Conservation (phyloP, 1,139 yeast genomes). For the Candida tetrigidarum region DNA sequence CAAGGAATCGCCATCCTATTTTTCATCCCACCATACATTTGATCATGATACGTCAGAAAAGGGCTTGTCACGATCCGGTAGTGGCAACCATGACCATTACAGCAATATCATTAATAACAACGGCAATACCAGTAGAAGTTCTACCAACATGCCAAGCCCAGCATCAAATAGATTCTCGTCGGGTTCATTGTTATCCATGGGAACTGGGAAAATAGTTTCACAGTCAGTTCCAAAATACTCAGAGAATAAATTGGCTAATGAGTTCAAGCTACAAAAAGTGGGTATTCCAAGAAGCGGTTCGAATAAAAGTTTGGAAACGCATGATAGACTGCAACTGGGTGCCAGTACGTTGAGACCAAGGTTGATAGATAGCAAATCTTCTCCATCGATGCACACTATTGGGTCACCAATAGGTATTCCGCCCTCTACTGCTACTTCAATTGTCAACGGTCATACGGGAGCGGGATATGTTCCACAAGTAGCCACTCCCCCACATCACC, state of each 20-base stretch:
- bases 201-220: constrained; percentile 46
- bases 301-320: constrained; percentile 12
- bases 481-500: constrained; percentile 8
- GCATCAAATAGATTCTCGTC: constrained; percentile 44
- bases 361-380: constrained; percentile 28
- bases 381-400: constrained; percentile 14
- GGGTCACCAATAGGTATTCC: constrained; percentile 12
- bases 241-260: constrained; percentile 14
- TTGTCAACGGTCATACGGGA: constrained; percentile 7
- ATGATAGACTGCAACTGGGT: constrained; percentile 2
- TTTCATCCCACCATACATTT: constrained; percentile 23
- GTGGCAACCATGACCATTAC: constrained; percentile 6
- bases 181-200: constrained; percentile 44
- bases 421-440: neutral
- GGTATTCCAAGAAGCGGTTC: constrained; percentile 14
- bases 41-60: constrained; percentile 16
- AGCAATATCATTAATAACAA: neutral
- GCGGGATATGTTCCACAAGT: constrained; percentile 1
- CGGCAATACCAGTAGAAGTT: constrained; percentile 6
- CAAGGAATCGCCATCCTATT: constrained; percentile 39
- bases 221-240: constrained; percentile 30
- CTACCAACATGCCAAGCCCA: constrained; percentile 37
- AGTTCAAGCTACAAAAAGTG: constrained; percentile 19
- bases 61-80: constrained; percentile 12
- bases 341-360: constrained; percentile 29